These are phyloP conservation scores for Pisolithus marmoratus DNA, from an alignment of 768 basidiomycete genomes.

Conservation along the genomic window DNA sequence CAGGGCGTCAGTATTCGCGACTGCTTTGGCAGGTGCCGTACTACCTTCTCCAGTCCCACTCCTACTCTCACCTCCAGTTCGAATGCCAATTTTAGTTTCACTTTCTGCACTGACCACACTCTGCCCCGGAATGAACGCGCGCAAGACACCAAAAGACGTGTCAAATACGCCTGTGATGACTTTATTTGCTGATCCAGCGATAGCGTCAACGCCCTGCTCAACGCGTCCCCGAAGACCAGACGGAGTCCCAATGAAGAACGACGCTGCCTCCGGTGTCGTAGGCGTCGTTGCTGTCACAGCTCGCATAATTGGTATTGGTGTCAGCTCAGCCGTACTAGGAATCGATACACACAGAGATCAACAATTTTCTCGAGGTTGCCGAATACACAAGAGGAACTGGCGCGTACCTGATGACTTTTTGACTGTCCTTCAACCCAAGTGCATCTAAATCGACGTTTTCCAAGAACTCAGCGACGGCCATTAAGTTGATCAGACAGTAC, in stretches of 20 bases:
- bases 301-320: slow-evolving; percentile 71
- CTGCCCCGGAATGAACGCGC: slow-evolving; percentile 61
- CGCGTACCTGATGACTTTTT: slow-evolving; percentile 50
- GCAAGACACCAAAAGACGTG: slow-evolving; percentile 81
- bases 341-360: neutral
- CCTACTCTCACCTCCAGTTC: neutral
- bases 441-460: slow-evolving; percentile 87
- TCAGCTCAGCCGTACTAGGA: slow-evolving; percentile 66
- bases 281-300: slow-evolving; percentile 33
- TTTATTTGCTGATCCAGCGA: slow-evolving; percentile 77
- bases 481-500: slow-evolving; percentile 90
- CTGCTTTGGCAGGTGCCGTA: slow-evolving; percentile 11
- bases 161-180: slow-evolving; percentile 83
- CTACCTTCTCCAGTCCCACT: neutral
- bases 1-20: slow-evolving; percentile 16
- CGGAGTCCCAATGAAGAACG: slow-evolving; percentile 42
- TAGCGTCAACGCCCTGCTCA: slow-evolving; percentile 72
- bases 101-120: slow-evolving; percentile 12
- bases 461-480: slow-evolving; percentile 93
- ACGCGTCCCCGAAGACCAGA: slow-evolving; percentile 63
- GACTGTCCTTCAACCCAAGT: slow-evolving; percentile 56
- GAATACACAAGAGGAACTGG: neutral
- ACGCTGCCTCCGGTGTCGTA: slow-evolving; percentile 37
- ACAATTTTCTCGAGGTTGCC: neutral
- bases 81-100: neutral